Evolutionary conservation across 345 rosid species (phyloP).

Genomic region (Sonneratia alba): DNA sequence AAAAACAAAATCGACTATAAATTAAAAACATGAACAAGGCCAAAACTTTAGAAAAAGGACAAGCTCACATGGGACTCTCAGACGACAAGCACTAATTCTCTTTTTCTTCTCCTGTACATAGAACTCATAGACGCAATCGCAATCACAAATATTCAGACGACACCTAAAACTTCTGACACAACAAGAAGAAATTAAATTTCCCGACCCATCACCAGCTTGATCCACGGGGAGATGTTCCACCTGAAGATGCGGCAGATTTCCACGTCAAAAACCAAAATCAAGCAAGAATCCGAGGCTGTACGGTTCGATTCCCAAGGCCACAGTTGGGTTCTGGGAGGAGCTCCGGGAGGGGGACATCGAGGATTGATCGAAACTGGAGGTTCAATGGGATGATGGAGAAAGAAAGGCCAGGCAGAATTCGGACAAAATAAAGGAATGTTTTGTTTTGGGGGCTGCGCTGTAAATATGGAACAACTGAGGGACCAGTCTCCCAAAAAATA

Average conservation of each 20-base stretch:
- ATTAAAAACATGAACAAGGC: neutral
- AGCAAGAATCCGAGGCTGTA: neutral
- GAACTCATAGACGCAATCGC: slow-evolving; percentile 9
- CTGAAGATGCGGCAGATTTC: neutral
- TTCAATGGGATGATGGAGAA: neutral
- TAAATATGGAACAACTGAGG: slow-evolving; percentile 1
- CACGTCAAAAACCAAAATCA: neutral
- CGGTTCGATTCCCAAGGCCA: too few species aligned
- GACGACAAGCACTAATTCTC: neutral
- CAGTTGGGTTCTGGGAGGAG: too few species aligned
- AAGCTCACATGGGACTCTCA: slow-evolving; percentile 3
- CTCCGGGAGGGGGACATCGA: too few species aligned
- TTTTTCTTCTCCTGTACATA: neutral
- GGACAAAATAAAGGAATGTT: neutral
- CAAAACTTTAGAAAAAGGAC: neutral
- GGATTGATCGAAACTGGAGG: neutral
- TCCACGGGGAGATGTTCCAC: neutral
- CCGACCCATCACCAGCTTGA: neutral
- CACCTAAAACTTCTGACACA: neutral
- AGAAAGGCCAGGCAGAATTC: neutral
- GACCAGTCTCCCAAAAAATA: neutral
- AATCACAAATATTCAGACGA: neutral
- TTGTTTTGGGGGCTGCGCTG: neutral
- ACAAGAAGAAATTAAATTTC: neutral
- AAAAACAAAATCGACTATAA: neutral